phyloP scores from a whole-genome alignment of 2,329 filamentous ascomycete species.

The Colletotrichum sidae region DNA sequence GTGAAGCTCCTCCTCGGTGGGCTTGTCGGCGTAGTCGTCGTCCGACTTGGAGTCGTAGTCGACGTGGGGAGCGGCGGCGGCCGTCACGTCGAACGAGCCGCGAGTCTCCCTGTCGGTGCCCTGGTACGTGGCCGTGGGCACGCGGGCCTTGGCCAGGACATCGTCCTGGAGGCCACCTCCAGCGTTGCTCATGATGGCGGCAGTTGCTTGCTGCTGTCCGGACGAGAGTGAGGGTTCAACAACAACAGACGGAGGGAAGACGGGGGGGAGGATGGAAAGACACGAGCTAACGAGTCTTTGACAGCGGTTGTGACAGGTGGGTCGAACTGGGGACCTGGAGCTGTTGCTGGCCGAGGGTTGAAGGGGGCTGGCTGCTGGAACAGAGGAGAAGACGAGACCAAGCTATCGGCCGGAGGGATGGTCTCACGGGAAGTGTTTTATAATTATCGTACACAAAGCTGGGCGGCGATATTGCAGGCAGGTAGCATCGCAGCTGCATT shows the following conservation, averaged over 20 bases:
- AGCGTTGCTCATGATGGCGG: slow-evolving; percentile 36
- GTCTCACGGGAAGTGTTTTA: slow-evolving; percentile 27
- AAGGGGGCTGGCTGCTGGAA: slow-evolving; percentile 30
- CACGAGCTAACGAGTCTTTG: slow-evolving; percentile 37
- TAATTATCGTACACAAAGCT: slow-evolving; percentile 14
- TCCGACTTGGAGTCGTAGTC: slow-evolving; percentile 42
- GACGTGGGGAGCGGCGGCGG: slow-evolving; percentile 38
- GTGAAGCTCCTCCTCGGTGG: slow-evolving; percentile 70
- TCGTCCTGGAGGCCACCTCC: slow-evolving; percentile 35
- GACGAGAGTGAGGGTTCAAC: background rate
- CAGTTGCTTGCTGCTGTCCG: background rate
- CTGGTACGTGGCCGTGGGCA: slow-evolving; percentile 36
- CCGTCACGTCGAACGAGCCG: slow-evolving; percentile 40
- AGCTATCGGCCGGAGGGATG: background rate
- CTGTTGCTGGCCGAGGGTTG: slow-evolving; percentile 25
- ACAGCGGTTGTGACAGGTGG: slow-evolving; percentile 29
- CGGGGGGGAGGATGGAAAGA: slow-evolving; percentile 13
- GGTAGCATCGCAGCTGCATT: slow-evolving; percentile 32
- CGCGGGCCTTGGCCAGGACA: slow-evolving; percentile 40
- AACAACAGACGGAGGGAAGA: slow-evolving; percentile 1
- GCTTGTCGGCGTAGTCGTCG: slow-evolving; percentile 52
- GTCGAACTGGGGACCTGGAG: slow-evolving; percentile 23
- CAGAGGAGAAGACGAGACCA: background rate
- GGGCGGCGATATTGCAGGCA: slow-evolving; percentile 10
- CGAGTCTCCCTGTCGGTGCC: slow-evolving; percentile 39